These are phyloP conservation scores for Neospora caninum DNA, from an alignment of 169 alveolate genomes.

Conservation along the genomic window DNA sequence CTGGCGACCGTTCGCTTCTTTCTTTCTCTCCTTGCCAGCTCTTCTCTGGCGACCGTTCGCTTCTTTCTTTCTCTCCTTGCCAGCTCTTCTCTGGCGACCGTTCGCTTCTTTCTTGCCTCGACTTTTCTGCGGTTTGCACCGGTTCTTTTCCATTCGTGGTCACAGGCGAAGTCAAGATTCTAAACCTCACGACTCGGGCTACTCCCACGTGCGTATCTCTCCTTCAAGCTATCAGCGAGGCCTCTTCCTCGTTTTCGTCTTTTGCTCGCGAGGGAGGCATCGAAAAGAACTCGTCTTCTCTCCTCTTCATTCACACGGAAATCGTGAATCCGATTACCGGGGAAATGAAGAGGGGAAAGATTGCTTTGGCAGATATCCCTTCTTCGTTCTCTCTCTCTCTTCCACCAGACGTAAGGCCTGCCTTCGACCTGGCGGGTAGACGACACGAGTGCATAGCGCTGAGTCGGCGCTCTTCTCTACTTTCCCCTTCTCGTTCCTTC, in stretches of 20 bases:
- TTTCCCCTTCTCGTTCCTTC: too few species aligned
- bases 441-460: too few species aligned
- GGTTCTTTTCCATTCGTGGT: neutral
- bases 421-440: neutral
- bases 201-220: neutral
- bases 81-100: too few species aligned
- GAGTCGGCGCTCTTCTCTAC: too few species aligned
- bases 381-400: neutral
- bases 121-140: neutral
- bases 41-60: too few species aligned
- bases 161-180: conserved; percentile 1
- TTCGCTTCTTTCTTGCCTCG: too few species aligned
- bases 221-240: neutral
- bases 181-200: neutral
- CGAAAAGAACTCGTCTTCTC: neutral
- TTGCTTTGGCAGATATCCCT: neutral
- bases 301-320: neutral
- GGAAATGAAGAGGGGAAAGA: neutral
- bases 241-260: neutral
- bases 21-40: too few species aligned
- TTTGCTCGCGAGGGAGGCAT: too few species aligned
- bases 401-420: neutral
- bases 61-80: too few species aligned
- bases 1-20: too few species aligned
- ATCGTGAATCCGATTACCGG: neutral